These are phyloP conservation scores for Aspergillus diversus DNA, from an alignment of 495 filamentous ascomycete species.

Conservation along the genomic window DNA sequence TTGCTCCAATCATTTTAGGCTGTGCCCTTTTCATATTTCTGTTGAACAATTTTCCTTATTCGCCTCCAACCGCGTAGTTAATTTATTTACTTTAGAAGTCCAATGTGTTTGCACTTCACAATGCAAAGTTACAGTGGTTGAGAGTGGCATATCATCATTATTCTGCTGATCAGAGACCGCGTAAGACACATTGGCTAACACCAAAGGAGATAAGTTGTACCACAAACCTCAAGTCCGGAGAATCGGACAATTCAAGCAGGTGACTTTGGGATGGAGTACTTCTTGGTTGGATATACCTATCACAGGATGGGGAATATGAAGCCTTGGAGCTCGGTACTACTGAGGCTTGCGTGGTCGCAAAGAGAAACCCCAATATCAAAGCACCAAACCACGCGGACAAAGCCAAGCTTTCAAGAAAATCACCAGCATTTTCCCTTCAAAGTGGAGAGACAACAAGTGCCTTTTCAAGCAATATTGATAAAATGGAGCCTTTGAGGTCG, in stretches of 20 bases:
- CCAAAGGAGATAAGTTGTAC: slow-evolving; percentile 19
- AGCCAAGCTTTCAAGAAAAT: slow-evolving; percentile 27
- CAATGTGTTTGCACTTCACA: slow-evolving; percentile 1
- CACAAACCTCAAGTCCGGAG: background rate
- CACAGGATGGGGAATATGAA: slow-evolving; percentile 16
- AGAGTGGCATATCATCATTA: slow-evolving; percentile 19
- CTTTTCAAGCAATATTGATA: background rate
- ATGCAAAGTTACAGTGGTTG: background rate
- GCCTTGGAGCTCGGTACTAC: slow-evolving; percentile 9
- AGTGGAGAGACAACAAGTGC: slow-evolving; percentile 19
- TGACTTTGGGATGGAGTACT: background rate
- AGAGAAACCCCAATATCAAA: slow-evolving; percentile 9
- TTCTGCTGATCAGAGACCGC: slow-evolving; percentile 32
- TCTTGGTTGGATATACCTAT: slow-evolving; percentile 5
- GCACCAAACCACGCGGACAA: slow-evolving; percentile 21
- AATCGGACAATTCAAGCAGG: background rate
- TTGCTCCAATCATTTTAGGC: slow-evolving; percentile 3
- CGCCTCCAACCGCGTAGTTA: no score
- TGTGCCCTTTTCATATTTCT: background rate
- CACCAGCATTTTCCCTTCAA: slow-evolving; percentile 24
- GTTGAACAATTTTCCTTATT: background rate
- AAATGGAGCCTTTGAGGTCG: background rate
- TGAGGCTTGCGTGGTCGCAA: slow-evolving; percentile 27
- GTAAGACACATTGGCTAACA: slow-evolving; percentile 29
- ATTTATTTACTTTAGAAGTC: background rate